Percentiles rank a stretch among this genome's conserved stretches.
Conservation (phyloP, 2,329 filamentous ascomycete species). For the Didymella arachidicola region DNA sequence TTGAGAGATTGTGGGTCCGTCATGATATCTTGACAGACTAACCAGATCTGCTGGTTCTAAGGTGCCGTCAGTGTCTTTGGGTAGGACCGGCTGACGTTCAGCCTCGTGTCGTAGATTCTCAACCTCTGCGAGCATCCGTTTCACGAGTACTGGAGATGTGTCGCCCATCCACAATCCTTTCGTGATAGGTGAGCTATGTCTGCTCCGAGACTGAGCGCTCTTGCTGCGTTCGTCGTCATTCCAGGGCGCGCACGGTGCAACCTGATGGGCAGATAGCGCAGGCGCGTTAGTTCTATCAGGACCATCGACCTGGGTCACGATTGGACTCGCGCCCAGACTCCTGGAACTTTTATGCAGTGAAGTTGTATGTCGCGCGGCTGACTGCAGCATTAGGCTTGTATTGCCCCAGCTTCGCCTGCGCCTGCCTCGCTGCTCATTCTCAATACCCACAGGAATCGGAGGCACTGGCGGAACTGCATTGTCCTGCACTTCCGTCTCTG, state of each 20-base stretch:
- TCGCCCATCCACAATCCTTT: conserved; percentile 20
- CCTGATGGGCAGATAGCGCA: neutral
- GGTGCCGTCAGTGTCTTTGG: conserved; percentile 7
- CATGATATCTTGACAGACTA: neutral
- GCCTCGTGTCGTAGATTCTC: neutral
- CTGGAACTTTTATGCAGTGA: conserved; percentile 20
- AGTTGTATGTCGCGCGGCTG: conserved; percentile 39
- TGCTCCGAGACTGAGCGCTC: neutral
- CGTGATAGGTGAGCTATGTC: conserved; percentile 4
- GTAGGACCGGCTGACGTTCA: neutral
- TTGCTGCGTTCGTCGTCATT: neutral
- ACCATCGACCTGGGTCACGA: conserved; percentile 12
- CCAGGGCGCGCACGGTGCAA: neutral
- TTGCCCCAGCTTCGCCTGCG: conserved; percentile 26
- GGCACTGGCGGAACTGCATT: conserved; percentile 41
- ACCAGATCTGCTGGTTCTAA: conserved; percentile 1
- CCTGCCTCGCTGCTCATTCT: conserved; percentile 15
- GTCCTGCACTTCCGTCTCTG: conserved; percentile 26
- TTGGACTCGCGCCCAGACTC: conserved; percentile 18
- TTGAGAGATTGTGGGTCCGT: neutral
- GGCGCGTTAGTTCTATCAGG: neutral
- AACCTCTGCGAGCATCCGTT: neutral
- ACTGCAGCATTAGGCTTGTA: conserved; percentile 38
- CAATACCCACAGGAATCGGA: conserved; percentile 34
- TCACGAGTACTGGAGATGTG: conserved; percentile 6